Evolutionary conservation across 2,329 filamentous ascomycete species (phyloP).

Genomic region (Pseudogymnoascus sp.): DNA sequence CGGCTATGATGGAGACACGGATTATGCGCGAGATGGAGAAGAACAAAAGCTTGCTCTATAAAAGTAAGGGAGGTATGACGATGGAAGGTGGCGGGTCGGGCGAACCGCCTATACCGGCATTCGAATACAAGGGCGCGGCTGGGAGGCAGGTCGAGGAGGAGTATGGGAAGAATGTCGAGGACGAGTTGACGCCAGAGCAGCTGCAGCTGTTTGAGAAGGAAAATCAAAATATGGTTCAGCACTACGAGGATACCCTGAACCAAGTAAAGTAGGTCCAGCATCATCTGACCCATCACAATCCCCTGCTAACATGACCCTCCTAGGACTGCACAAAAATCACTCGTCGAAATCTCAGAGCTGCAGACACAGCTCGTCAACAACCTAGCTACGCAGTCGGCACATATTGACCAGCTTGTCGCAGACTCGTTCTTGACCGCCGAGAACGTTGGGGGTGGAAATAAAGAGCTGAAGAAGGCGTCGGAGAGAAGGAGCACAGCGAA

Average conservation of each 20-base stretch:
- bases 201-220: slow-evolving; percentile 88
- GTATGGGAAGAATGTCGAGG: slow-evolving; percentile 24
- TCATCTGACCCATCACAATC: neutral
- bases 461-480: slow-evolving; percentile 77
- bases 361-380: slow-evolving; percentile 85
- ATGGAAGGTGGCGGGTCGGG: slow-evolving; percentile 21
- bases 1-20: slow-evolving; percentile 86
- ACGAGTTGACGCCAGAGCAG: slow-evolving; percentile 71
- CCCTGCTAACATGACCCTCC: slow-evolving; percentile 8
- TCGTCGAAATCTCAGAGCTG: slow-evolving; percentile 86
- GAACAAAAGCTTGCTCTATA: slow-evolving; percentile 77
- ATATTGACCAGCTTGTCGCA: slow-evolving; percentile 79
- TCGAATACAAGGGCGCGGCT: slow-evolving; percentile 12
- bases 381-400: slow-evolving; percentile 73
- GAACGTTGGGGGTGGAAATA: slow-evolving; percentile 84
- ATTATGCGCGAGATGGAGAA: slow-evolving; percentile 80
- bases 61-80: slow-evolving; percentile 38
- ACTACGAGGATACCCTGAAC: slow-evolving; percentile 88
- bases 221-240: slow-evolving; percentile 84
- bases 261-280: slow-evolving; percentile 70
- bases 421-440: slow-evolving; percentile 76
- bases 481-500: slow-evolving; percentile 64
- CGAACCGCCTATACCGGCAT: slow-evolving; percentile 14
- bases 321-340: slow-evolving; percentile 79
- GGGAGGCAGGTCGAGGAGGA: slow-evolving; percentile 18